phyloP scores from a whole-genome alignment of 208 protist genomes.

The Lotmaria passim region DNA sequence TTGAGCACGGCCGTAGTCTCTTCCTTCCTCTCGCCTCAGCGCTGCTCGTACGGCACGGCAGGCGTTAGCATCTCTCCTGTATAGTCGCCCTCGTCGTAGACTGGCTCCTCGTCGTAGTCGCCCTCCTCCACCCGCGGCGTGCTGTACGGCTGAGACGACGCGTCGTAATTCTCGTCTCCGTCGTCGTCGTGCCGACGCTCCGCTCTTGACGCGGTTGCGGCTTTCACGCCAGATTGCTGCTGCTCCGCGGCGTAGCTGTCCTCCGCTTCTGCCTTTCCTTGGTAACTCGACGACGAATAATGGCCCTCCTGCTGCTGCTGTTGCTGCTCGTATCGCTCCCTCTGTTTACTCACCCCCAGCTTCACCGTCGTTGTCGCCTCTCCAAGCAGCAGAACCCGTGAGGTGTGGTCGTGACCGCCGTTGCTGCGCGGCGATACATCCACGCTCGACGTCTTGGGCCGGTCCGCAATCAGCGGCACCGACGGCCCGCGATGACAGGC shows the following conservation, averaged over 20 bases:
- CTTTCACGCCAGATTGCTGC: background rate
- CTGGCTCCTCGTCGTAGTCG: conserved; percentile 7
- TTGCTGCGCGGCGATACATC: conserved; percentile 6
- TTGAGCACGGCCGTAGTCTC: background rate
- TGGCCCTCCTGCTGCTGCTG: background rate
- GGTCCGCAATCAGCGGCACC: conserved; percentile 20
- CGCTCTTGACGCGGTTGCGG: background rate
- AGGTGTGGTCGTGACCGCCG: background rate
- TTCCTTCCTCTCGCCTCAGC: background rate
- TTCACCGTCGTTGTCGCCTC: no score
- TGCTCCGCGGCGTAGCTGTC: background rate
- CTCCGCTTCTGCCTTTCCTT: no score
- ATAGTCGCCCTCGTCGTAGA: conserved; percentile 6
- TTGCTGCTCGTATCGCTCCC: background rate
- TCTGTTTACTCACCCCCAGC: background rate
- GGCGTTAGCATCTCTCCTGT: conserved; percentile 4
- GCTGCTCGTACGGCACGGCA: background rate
- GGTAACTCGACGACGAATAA: background rate
- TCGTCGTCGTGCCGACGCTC: conserved; percentile 12
- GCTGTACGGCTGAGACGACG: conserved; percentile 7
- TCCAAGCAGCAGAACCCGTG: background rate
- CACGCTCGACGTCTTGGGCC: conserved; percentile 5
- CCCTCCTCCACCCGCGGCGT: conserved; percentile 16
- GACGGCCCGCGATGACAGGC: background rate
- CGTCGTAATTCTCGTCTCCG: conserved; percentile 7